Evolutionary conservation across 495 filamentous ascomycete species (phyloP), one percentile per base, ranked within the genome.

Genomic region (Aspergillus nanangensis): DNA sequence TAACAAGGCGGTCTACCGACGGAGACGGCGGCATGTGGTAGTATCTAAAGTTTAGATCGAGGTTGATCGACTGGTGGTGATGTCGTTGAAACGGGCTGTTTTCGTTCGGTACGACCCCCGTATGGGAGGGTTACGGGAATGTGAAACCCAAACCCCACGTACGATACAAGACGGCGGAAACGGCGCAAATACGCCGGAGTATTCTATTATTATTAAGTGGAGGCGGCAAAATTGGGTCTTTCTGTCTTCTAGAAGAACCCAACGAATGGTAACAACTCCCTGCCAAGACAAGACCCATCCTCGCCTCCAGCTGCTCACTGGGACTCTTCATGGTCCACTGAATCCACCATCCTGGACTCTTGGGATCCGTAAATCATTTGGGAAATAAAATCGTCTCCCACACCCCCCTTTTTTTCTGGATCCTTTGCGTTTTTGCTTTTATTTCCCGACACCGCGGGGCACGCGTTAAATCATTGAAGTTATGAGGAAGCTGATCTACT

Each of bases 211-310:
- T 29, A 29, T 11, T 29, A 11, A 29, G 25, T 29, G 25, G 25
- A 29, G 5, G 7, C 25, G n/a, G n/a, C n/a, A n/a, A n/a, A 29
- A 7, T 29, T 11, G 25, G 25, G 7, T 29, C 25, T 44, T 34
- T 20, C 20, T 18, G 32, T 45, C 45, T 50, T 51, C 50, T 52
- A 52, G 50, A 52, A 52, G 44, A 40, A 32, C 38, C 32, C 47
- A 37, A 38, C 35, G 15, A 38, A 29, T 29, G 25, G 17, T 23
- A 32, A 32, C 10, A 25, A 19, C 3, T 38, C 20, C 10, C 36
- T 20, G 29, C 44, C 36, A 47, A 33, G 22, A 20, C 37, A 38
- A 15, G 25, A 29, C 25, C 25, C 25, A 29, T 38, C 36, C 44
- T 39, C 42, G 43, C 22, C 43, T 45, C 37, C 32, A 27, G n/a